Evolutionary conservation across 2,329 filamentous ascomycete genomes (phyloP), one percentile per base, ranked within the genome.

Genomic region (Diaporthe longicolla): DNA sequence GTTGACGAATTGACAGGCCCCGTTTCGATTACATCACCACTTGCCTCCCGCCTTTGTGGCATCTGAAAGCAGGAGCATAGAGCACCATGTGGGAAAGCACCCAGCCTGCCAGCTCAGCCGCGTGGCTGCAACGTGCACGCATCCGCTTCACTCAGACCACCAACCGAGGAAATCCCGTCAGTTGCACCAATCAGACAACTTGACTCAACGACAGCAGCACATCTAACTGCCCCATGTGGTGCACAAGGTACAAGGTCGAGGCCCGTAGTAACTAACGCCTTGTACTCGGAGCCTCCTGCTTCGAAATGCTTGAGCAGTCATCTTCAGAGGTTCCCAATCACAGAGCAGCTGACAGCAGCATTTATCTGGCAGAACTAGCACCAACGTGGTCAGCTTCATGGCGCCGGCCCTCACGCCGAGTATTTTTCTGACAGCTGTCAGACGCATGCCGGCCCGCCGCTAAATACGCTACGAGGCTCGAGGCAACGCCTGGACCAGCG

Each of bases 11-110:
- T 32, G 71, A 70, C 40, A 73, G 15, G 35, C 45, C 32, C 32
- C 19, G 15, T 57, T 43, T 37, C 61, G 45, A 73, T 74, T 74
- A 66, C 73, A 74, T 74, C 73, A 74, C 70, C 57, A 74, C 48
- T 74, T 11, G 8, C 24, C 29, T 29, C 32, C 35, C 29, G 21
- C 32, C 35, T 59, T 57, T 50, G 50, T 21, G 13, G 57, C 29
- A 29, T 55, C 43, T 58, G 61, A 59, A 40, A 40, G 37, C 5
- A 32, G 29, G 29, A 32, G 29, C 29, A 32, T 32, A 32, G 29
- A 32, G 29, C 29, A 6, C 29, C 29, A 32, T 32, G 29, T 32
- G 29, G 29, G 29, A 32, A 32, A 32, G 29, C 29, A 32, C 29
- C 29, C 29, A 32, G 29, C 5, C 29, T 29, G 29, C 29, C n/a